Percentiles rank a stretch among this genome's conserved stretches.
These are phyloP conservation scores for Coniochaeta hoffmannii DNA, from an alignment of 2,329 filamentous ascomycete genomes.

Conservation along the genomic window DNA sequence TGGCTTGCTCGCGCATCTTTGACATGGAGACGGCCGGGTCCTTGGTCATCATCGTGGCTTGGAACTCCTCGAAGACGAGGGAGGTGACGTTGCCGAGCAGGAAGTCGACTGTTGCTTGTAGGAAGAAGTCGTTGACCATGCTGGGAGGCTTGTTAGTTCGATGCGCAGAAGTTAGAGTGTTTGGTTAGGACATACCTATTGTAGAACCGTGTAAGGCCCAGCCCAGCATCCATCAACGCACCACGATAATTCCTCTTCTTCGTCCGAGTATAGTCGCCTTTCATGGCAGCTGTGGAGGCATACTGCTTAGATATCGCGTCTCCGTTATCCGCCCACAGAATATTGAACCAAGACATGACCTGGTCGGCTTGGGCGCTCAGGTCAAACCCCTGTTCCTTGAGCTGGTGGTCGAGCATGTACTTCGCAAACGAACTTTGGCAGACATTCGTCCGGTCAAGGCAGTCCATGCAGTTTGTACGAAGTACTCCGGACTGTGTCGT, in stretches of 20 bases:
- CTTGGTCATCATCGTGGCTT: constrained; percentile 84
- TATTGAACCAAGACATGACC: constrained; percentile 89
- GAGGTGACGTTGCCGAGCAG: constrained; percentile 81
- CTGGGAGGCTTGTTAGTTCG: constrained; percentile 40
- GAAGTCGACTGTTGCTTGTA: constrained; percentile 91
- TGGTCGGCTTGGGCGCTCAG: constrained; percentile 71
- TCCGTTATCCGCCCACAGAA: constrained; percentile 93
- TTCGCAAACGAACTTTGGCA: constrained; percentile 88
- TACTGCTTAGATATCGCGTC: constrained; percentile 95
- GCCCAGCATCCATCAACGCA: constrained; percentile 80
- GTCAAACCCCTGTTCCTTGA: constrained; percentile 68
- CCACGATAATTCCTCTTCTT: constrained; percentile 85
- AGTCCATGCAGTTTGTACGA: constrained; percentile 99
- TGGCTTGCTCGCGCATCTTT: constrained; percentile 79
- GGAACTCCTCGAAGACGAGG: constrained; percentile 87
- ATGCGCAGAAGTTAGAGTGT: not conserved
- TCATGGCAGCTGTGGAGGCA: constrained; percentile 88
- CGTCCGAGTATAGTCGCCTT: constrained; percentile 92
- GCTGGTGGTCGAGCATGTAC: constrained; percentile 70
- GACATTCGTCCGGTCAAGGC: constrained; percentile 90
- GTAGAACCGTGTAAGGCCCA: constrained; percentile 73
- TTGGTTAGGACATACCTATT: constrained; percentile 44
- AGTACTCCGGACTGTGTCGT: constrained; percentile 64
- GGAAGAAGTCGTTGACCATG: constrained; percentile 96
- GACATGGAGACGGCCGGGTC: constrained; percentile 85